These are phyloP conservation scores for Termitomyces bulborhizus DNA, from an alignment of 768 basidiomycete genomes.

Conservation along the genomic window DNA sequence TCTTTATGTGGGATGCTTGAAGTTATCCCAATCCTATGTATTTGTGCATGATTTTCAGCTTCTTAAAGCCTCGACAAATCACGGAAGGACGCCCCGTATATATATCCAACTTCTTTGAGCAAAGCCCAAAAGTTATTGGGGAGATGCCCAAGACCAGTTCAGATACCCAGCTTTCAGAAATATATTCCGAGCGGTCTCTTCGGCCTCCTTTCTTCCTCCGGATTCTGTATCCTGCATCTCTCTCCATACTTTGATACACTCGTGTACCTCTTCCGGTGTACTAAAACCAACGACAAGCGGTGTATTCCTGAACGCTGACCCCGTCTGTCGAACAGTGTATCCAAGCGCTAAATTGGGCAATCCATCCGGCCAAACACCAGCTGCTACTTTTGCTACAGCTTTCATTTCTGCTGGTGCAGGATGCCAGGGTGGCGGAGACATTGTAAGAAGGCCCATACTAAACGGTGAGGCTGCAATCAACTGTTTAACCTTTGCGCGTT, in stretches of 20 bases:
- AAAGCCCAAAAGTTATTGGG: conserved; percentile 17
- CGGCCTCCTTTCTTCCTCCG: conserved; percentile 33
- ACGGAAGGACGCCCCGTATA: background rate
- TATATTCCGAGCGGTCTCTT: conserved; percentile 33
- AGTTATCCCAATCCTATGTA: conserved; percentile 23
- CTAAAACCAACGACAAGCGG: conserved; percentile 74
- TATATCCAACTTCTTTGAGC: background rate
- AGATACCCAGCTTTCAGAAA: conserved; percentile 47
- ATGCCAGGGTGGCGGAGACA: conserved; percentile 62
- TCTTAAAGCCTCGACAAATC: too few relatives aligned
- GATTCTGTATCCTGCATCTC: conserved; percentile 39
- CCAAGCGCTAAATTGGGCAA: conserved; percentile 69
- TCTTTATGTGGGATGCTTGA: conserved; percentile 25
- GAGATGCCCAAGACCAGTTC: conserved; percentile 73
- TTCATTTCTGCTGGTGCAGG: conserved; percentile 55
- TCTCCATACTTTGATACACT: conserved; percentile 63
- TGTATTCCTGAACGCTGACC: conserved; percentile 30
- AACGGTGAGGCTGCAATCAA: conserved; percentile 78
- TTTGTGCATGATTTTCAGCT: conserved; percentile 18
- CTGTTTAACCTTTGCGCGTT: conserved; percentile 61
- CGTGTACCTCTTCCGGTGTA: conserved; percentile 67
- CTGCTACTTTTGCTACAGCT: conserved; percentile 35
- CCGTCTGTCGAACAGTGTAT: conserved; percentile 52
- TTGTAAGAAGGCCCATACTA: conserved; percentile 74
- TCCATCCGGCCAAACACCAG: conserved; percentile 34